phyloP scores from a whole-genome alignment of 768 basidiomycete genomes.

The Phlebiopsis flavidoalba region DNA sequence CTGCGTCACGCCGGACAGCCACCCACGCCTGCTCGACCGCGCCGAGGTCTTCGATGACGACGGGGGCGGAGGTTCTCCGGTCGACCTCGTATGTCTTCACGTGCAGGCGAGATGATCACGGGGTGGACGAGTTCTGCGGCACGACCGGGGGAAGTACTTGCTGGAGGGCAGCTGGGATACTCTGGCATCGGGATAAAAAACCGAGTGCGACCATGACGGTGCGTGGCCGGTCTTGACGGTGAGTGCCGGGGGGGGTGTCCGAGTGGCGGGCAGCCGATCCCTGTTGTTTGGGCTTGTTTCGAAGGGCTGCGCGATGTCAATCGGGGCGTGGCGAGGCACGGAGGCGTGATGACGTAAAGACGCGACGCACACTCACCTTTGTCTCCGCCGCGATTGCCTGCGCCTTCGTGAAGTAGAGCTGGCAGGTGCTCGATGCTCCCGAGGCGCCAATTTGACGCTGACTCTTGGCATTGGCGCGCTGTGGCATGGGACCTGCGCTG shows the following conservation, averaged over 20 bases:
- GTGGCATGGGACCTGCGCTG: too few relatives aligned
- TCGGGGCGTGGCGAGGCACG: constrained; percentile 13
- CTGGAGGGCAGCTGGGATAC: constrained; percentile 55
- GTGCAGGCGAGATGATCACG: constrained; percentile 41
- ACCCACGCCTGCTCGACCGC: constrained; percentile 63
- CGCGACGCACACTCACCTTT: constrained; percentile 47
- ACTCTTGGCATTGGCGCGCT: constrained; percentile 88
- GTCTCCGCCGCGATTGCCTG: constrained; percentile 69
- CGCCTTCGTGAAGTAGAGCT: constrained; percentile 91
- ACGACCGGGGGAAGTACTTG: constrained; percentile 61
- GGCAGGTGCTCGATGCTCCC: constrained; percentile 96
- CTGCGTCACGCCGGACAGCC: constrained; percentile 27
- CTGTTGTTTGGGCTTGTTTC: constrained; percentile 50
- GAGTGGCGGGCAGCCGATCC: constrained; percentile 74
- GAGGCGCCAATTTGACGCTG: constrained; percentile 89
- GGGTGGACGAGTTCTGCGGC: constrained; percentile 41
- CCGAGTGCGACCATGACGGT: constrained; percentile 27
- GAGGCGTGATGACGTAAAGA: too few relatives aligned
- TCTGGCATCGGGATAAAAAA: constrained; percentile 33
- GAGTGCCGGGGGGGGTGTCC: too few relatives aligned
- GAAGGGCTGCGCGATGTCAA: constrained; percentile 27
- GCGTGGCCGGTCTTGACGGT: constrained; percentile 22
- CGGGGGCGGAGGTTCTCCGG: constrained; percentile 60
- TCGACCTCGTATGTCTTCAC: constrained; percentile 68
- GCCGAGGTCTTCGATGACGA: constrained; percentile 70